phyloP scores from a whole-genome alignment of 2,329 filamentous ascomycete species.

The Knufia fluminis region DNA sequence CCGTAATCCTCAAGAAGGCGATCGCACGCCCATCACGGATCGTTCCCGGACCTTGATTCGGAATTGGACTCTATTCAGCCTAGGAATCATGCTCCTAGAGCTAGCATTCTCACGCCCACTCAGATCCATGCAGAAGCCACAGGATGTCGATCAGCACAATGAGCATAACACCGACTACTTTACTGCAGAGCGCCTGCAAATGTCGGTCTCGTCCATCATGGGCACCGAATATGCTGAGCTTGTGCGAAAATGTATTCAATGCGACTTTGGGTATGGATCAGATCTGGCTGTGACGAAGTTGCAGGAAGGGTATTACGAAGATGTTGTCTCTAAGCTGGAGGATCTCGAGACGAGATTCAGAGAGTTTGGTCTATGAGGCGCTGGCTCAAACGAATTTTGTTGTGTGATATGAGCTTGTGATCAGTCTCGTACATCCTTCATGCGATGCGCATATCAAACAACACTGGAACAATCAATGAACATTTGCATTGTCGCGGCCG shows the following conservation, averaged over 20 bases:
- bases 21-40: neutral
- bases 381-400: too few species aligned
- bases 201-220: too few species aligned
- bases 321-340: neutral
- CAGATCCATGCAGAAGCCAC: too few species aligned
- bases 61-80: too few species aligned
- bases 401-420: too few species aligned
- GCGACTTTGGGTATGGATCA: neutral
- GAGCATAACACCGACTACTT: too few species aligned
- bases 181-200: too few species aligned
- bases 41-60: neutral
- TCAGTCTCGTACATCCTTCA: neutral
- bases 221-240: neutral
- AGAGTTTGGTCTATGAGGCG: neutral
- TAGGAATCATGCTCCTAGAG: too few species aligned
- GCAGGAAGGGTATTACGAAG: neutral
- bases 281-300: neutral
- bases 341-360: neutral
- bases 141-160: too few species aligned
- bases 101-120: too few species aligned
- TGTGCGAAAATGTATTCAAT: neutral
- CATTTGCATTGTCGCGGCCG: neutral
- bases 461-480: neutral
- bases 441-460: neutral
- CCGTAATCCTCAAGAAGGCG: neutral